Evolutionary conservation across 2,329 filamentous ascomycete genomes (phyloP), one percentile per base, ranked within the genome.

Genomic region (Cladosporium cucumerinum): DNA sequence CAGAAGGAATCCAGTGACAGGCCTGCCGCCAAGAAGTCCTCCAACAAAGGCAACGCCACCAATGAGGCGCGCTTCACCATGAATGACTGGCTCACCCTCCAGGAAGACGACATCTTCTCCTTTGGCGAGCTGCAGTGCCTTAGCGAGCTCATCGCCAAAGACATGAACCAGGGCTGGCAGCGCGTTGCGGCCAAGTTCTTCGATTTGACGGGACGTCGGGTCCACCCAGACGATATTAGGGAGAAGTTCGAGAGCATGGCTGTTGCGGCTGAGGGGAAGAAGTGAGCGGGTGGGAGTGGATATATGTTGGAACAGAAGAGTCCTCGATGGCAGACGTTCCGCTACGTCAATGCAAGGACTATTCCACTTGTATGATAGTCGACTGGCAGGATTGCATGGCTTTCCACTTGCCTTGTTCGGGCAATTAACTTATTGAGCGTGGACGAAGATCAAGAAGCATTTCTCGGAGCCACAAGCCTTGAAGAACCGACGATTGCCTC

Each of bases 151-250:
- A 72, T 83, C 46, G 73, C 76, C 61, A 73, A 76, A 54, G 82
- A 82, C 68, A 39, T 60, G 32, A 55, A 63, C 72, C 78, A 61
- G 71, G 74, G 36, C 71, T 85, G 82, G 82, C 66, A 80, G 16
- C 72, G 79, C 5, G 74, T 85, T 2, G 79, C 80, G 55, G 79
- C 78, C 60, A 73, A 75, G 26, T 85, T 85, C 74, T 79, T 75
- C 62, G 81, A 83, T 62, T 78, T 78, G 72, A 85, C 82, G 1
- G 82, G 82, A 2, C 75, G 81, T 48, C 72, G 75, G 3, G 68
- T 84, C 28, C 75, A 78, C 67, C 75, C 80, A 0, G 76, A 80
- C 3, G 76, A 80, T 25, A 76, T 82, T 36, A 73, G 76, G 68
- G 75, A 78, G 66, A 82, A 80, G 71, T 75, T 82, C 57, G 71